Base-by-base conservation (phyloP, 495 filamentous ascomycete genomes). In the Trichoderma erinaceum region DNA sequence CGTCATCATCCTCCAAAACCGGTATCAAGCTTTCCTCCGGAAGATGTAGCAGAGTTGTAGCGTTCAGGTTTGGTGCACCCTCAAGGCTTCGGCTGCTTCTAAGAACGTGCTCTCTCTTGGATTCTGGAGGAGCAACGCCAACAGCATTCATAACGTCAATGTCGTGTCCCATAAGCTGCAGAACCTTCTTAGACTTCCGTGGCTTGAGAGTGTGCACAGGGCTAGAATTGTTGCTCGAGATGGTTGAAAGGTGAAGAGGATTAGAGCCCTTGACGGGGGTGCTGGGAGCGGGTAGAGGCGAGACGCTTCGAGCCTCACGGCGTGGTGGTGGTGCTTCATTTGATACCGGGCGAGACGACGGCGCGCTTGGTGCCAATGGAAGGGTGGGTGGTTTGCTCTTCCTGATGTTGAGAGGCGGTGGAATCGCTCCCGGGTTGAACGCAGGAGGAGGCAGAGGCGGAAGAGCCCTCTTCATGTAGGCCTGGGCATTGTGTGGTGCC, bases 161-260 rank as follows among this genome's bases (percentile, higher is more conserved):
- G 21, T 66, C 65, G 43, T 12, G 27, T 11, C 65, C 65, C 65
- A 66, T 66, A 21, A 66, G 41, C 43, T 50, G 41, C 41, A 32
- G 41, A 25, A 50, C 65, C 65, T 66, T 66, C 21, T 44, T 50
- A 1, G 56, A 61, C 6, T 27, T 27, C 23, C 56, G 56, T 3
- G 27, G 56, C 56, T 61, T 61, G 27, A 61, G 23, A 10, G 23
- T 61, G 16, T 11, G 11, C 23, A 32, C 56, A 61, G 56, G 56
- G 56, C 56, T 61, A 3, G 56, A 25, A 3, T 5, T 23, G 56
- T 16, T 61, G 25, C 56, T 61, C 1, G 56, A 25, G 8, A 13
- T 23, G 56, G 10, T 61, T 10, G 25, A 61, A 23, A 5, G 27
- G 7, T 11, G 56, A 61, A 25, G 56, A 13, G 25, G 56, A 23